Base-by-base conservation (phyloP, 768 basidiomycete genomes). In the Hygrophoropsis aurantiaca region DNA sequence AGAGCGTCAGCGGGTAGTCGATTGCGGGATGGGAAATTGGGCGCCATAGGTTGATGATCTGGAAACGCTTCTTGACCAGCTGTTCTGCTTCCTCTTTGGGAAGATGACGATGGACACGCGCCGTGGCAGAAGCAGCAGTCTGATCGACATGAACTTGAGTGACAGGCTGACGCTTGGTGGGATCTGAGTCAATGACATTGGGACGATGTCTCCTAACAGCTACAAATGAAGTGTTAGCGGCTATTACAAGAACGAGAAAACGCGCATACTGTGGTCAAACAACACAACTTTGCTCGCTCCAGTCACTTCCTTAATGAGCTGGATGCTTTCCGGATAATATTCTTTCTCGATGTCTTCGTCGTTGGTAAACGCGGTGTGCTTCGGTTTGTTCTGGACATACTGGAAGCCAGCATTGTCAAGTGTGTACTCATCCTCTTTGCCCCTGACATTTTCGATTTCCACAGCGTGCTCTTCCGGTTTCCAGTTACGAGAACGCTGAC, bases 31-130 rank as follows among this genome's bases (percentile, higher is more conserved):
- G 61, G 15, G 64, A 55, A 55, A 80, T 76, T 1, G 78, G 78
- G 18, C 78, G 70, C 79, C 79, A 80, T 47, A 80, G 59, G 58
- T 79, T 79, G 51, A 80, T 69, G 51, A 80, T 74, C 53, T 78
- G 76, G 59, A 75, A 79, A 49, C 77, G 75, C 20, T 64, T 58
- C 50, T 68, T 58, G 27, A 77, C 65, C 39, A 77, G 54, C 34
- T 24, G 59, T 50, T 64, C 64, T 0, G 65, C 74, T 33, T 78
- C 74, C 37, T 55, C 61, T 2, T 61, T 44, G 0, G 75, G 73
- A 11, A 75, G 67, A 52, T 78, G 75, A 26, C 67, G 67, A 27
- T 66, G 61, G 15, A 79, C 77, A 4, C 74, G 69, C 7, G 68
- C 69, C 18, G 62, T 55, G 25, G 74, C 67, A 4, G 74, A 68